Base-by-base conservation (phyloP, 1,284 basidiomycete species). In the Pseudozyma sp. region DNA sequence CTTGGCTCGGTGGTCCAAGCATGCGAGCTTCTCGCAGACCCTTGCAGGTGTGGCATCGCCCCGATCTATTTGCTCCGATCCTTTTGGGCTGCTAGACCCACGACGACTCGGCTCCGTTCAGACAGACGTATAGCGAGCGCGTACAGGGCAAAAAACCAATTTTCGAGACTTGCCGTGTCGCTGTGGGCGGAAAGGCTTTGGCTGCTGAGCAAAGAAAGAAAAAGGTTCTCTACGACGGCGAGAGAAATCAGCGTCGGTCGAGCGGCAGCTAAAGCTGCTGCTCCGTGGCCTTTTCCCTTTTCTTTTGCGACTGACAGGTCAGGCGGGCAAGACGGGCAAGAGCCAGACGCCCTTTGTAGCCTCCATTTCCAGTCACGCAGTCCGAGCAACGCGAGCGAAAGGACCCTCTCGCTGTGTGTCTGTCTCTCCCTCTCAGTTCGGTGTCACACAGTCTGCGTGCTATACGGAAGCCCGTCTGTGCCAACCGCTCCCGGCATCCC, bases 11-110 rank as follows among this genome's bases (percentile, higher is more conserved):
- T 39, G 48, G 54, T 17, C 52, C 48, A 51, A 58, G 55, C 55
- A 51, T 24, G 24, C 48, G 46, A 50, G 45, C 48, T 56, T 46
- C 48, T 51, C 31, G 24, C 47, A 39, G 54, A 64, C 61, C 54
- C 61, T 64, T 53, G 8, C 11, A 5, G 43, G 43, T 14, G 9
- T 16, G 2, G n/a, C 30, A 14, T 33, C 11, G 13, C 19, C 43
- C 34, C 43, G 34, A 54, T 35, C 6, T 13, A 24, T 14, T n/a
- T 31, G 11, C 14, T 42, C 52, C 60, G 60, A 62, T 62, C 19
- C 24, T 29, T 5, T 24, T 43, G 29, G 24, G 24, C 24, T 24
- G 24, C 24, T 24, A 24, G 24, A 24, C 24, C 24, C 24, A 24
- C 24, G 24, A 24, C 24, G 24, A 24, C 24, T 54, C 53, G 53